Base-by-base conservation (phyloP, 1,139 yeast genomes). In the Insectozyma bohioensis region DNA sequence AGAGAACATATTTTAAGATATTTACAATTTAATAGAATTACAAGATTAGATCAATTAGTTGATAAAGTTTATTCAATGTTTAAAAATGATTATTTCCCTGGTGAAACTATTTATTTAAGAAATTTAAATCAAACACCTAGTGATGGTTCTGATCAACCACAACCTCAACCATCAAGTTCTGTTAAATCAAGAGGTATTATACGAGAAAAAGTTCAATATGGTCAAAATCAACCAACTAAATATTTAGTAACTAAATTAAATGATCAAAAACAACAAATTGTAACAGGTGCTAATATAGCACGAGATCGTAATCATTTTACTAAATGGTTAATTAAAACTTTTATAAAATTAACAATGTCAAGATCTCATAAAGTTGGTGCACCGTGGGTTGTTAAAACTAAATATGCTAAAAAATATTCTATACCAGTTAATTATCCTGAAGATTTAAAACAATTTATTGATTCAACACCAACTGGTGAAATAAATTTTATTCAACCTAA, bases 371-470 rank as follows among this genome's bases (percentile, higher is more conserved):
- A 85, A 67, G 72, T 83, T 27, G 97, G 97, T 2, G 95, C 97
- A 2, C 97, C 98, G 1, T 92, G 97, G 97, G 80, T 92, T 12
- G 95, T 92, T n/a, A 85, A 84, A 53, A 79, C 77, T 20, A 80
- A 81, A 46, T 87, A 78, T 54, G 85, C 85, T 2, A 67, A 64
- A 39, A 71, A 70, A 43, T 80, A 76, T 50, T 62, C 82, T 46
- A 79, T 80, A 8, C 72, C 82, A 9, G 66, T 71, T 28, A 78
- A 68, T 28, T 75, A 72, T 47, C 86, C 86, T 0, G 69, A 72
- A 8, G 75, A 74, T 39, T 56, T 75, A 38, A 59, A 63, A 35
- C 72, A 67, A 31, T 72, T 47, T 46, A 63, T 61, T 31, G 53
- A 55, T 14, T 53, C 71, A 4, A 63, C 72, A 2, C 68, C 72